Conservation (phyloP, 106 monocot species). For the Phalaenopsis aphrodite region DNA sequence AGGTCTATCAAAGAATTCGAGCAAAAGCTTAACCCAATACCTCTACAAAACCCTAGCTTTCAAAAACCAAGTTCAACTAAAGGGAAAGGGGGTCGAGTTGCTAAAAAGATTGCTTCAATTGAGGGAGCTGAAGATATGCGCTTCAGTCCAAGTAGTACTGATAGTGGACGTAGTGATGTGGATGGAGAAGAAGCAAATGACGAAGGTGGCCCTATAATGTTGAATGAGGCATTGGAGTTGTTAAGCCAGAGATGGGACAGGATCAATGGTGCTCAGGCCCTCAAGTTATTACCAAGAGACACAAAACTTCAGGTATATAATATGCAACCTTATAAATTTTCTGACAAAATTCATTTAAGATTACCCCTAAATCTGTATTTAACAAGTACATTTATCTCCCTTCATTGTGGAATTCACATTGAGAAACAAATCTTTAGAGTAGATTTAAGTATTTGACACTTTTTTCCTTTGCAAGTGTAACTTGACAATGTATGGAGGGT, state of each 20-base stretch:
- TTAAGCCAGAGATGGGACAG: constrained; percentile 91
- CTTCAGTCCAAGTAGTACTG: constrained; percentile 66
- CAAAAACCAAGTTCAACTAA: constrained; percentile 33
- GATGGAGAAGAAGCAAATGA: constrained; percentile 60
- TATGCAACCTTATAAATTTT: background rate
- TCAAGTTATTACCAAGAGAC: constrained; percentile 74
- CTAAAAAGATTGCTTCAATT: constrained; percentile 80
- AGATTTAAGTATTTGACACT: background rate
- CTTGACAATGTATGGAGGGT: background rate
- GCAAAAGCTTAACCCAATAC: constrained; percentile 28
- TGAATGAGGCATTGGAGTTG: constrained; percentile 83
- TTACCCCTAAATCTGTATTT: background rate
- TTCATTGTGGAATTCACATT: background rate
- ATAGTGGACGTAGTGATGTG: constrained; percentile 90
- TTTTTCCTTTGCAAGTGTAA: background rate
- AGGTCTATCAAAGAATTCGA: constrained; percentile 53
- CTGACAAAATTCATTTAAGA: background rate
- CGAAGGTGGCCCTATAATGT: constrained; percentile 68
- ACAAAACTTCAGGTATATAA: constrained; percentile 81
- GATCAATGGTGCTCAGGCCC: constrained; percentile 96
- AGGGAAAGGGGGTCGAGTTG: constrained; percentile 33
- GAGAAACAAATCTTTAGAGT: too few relatives aligned
- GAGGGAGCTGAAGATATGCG: constrained; percentile 66
- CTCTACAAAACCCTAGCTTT: constrained; percentile 28
- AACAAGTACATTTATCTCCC: background rate